Base-by-base conservation (phyloP, 257 asterid species). In the Jacaranda copaia region DNA sequence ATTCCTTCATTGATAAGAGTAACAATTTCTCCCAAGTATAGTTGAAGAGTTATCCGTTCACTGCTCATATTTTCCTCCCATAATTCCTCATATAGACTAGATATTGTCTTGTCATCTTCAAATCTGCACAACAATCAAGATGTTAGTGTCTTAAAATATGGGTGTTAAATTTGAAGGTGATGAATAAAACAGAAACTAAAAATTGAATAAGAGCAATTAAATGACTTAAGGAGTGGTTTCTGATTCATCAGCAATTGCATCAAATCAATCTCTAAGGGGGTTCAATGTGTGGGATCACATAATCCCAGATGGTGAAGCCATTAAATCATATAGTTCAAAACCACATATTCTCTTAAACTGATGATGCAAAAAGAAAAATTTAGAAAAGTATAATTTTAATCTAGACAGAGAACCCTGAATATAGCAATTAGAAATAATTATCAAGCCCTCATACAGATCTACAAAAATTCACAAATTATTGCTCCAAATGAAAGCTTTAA, bases 21-120 rank as follows among this genome's bases (percentile, higher is more conserved):
- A 75, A 91, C 94, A 70, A 93, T 87, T 88, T 95, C 99, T 81
- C 73, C 97, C 90, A 95, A 69, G 86, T 93, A 95, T 60, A 95
- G 79, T 80, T 91, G 96, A 65, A 95, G 98, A 51, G 97, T 90
- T 74, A 88, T 84, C 79, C 96, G 84, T 81, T 93, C 99, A 48
- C 96, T 91, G 88, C 96, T 90, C 97, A 93, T 89, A 86, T 91
- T 93, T 82, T 95, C 99, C 81, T 91, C 98, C 99, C 99, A 95
- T 81, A 95, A 80, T 88, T 95, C 99, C 84, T 91, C 97, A 32
- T 88, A 95, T 62, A 93, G 80, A 83, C 82, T 81, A 74, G 98
- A 91, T 66, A 95, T 94, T 53, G 72, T 78, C 83, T 91, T 95
- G 85, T 95, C 98, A 85, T 93, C 98, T 63, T 95, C 99, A 88